Percentiles rank a stretch among this genome's conserved stretches.
Evolutionary conservation across 164 flowering plant species (phyloP).

Genomic region (Vitis amurensis): DNA sequence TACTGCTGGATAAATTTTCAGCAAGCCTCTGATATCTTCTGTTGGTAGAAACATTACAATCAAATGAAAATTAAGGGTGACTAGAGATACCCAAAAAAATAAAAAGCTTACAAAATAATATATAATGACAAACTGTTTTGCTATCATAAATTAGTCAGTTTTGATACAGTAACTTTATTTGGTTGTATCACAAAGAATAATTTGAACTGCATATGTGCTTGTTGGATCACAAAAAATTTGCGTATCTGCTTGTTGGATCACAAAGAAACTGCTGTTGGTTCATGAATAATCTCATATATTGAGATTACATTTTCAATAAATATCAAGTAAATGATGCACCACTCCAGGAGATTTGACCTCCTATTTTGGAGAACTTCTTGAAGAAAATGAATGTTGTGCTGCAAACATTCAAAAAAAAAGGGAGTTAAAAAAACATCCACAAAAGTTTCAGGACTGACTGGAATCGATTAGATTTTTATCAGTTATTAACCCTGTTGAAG

Average conservation of each 20-base stretch:
- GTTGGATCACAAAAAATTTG: not conserved
- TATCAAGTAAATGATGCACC: conserved; percentile 75
- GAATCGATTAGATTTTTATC: too few relatives aligned
- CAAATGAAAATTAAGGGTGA: too few relatives aligned
- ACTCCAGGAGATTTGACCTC: conserved; percentile 73
- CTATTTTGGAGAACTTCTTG: conserved; percentile 84
- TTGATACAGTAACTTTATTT: not conserved
- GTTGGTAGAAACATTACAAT: too few relatives aligned
- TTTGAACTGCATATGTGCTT: too few relatives aligned
- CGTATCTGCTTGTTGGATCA: conserved; percentile 12
- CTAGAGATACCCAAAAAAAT: too few relatives aligned
- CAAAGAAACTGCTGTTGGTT: conserved; percentile 31
- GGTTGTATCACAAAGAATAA: not conserved
- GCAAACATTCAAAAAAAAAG: conserved; percentile 20
- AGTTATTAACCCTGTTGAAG: not conserved
- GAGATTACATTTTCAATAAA: conserved; percentile 60
- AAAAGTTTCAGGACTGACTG: too few relatives aligned
- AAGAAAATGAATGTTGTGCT: conserved; percentile 92
- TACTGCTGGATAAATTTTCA: too few relatives aligned
- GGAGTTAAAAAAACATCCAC: not conserved
- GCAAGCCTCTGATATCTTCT: too few relatives aligned
- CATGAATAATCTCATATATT: conserved; percentile 61
- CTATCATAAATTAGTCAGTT: too few relatives aligned
- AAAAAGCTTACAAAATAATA: too few relatives aligned
- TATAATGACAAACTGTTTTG: too few relatives aligned